Percentiles rank a stretch among this genome's conserved stretches.
phyloP scores from a whole-genome alignment of 2,329 filamentous ascomycete genomes.

The Seiridium unicorne region DNA sequence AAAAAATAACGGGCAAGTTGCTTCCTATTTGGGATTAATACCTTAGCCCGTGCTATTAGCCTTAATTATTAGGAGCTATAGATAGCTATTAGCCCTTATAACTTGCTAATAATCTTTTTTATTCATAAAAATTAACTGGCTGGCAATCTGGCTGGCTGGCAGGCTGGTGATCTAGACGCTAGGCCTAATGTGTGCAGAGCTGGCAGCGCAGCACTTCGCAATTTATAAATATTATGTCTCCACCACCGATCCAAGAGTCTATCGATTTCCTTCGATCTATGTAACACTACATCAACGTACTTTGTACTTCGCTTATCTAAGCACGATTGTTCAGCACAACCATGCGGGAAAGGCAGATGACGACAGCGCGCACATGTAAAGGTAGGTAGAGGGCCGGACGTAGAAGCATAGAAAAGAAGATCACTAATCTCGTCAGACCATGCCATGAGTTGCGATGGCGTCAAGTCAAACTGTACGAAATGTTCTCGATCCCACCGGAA shows the following conservation, averaged over 20 bases:
- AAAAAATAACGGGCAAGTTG: too few species aligned
- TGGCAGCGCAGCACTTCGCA: too few species aligned
- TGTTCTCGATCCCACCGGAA: background rate
- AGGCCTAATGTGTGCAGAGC: too few species aligned
- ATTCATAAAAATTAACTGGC: too few species aligned
- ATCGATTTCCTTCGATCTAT: background rate
- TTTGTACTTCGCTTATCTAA: constrained; percentile 1
- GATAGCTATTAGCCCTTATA: too few species aligned
- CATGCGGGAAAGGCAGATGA: constrained; percentile 5
- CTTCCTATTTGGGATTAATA: too few species aligned
- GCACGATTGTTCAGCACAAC: constrained; percentile 3
- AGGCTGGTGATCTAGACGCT: too few species aligned
- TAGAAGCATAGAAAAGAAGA: background rate
- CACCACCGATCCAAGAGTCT: background rate
- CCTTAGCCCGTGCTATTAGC: too few species aligned
- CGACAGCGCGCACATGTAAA: constrained; percentile 1
- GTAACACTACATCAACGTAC: background rate
- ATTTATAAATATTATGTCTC: constrained; percentile 5
- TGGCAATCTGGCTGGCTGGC: too few species aligned
- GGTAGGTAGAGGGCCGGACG: constrained; percentile 1
- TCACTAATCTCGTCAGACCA: background rate
- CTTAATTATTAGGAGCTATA: too few species aligned
- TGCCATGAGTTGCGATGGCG: background rate
- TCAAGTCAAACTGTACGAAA: background rate
- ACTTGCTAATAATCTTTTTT: too few species aligned